phyloP scores from a whole-genome alignment of 2,329 filamentous ascomycete species.

The Hirsutella minnesotensis region DNA sequence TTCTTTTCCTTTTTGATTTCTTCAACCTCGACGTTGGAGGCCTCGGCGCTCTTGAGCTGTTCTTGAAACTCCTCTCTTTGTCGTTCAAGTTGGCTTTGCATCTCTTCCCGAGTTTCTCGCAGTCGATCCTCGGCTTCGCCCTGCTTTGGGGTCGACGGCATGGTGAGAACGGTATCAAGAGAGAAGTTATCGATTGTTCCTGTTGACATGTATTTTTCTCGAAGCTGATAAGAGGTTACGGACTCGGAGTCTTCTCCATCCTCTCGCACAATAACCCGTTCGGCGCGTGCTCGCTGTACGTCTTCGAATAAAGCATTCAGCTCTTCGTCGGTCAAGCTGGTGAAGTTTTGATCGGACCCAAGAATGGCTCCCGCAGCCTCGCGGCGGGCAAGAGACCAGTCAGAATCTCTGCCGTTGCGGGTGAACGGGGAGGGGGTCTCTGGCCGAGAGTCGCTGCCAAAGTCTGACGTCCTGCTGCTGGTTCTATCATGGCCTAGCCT shows the following conservation, averaged over 20 bases:
- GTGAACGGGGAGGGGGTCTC: conserved; percentile 64
- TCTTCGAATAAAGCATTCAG: conserved; percentile 89
- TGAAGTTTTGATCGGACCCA: conserved; percentile 83
- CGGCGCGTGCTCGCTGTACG: conserved; percentile 75
- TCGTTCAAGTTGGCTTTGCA: conserved; percentile 72
- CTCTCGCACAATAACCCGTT: conserved; percentile 59
- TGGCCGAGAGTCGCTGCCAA: conserved; percentile 58
- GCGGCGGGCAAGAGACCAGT: conserved; percentile 87
- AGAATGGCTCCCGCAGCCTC: conserved; percentile 89
- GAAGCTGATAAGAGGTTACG: conserved; percentile 70
- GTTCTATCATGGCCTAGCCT: conserved; percentile 56
- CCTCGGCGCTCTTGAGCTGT: conserved; percentile 64
- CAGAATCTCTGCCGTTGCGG: conserved; percentile 63
- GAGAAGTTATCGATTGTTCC: conserved; percentile 95
- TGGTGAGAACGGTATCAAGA: conserved; percentile 83
- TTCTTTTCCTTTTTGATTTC: conserved; percentile 74
- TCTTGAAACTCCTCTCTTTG: conserved; percentile 76
- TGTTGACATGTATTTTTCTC: conserved; percentile 92
- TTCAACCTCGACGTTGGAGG: conserved; percentile 65
- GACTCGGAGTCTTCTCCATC: conserved; percentile 87
- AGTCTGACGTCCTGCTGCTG: conserved; percentile 71
- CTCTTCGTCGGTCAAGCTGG: conserved; percentile 84
- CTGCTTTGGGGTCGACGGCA: conserved; percentile 82
- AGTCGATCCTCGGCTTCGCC: conserved; percentile 66
- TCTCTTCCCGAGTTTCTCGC: conserved; percentile 63